Conservation (phyloP, 345 rosid species). For the rapeseed (Brassica napus) region DNA sequence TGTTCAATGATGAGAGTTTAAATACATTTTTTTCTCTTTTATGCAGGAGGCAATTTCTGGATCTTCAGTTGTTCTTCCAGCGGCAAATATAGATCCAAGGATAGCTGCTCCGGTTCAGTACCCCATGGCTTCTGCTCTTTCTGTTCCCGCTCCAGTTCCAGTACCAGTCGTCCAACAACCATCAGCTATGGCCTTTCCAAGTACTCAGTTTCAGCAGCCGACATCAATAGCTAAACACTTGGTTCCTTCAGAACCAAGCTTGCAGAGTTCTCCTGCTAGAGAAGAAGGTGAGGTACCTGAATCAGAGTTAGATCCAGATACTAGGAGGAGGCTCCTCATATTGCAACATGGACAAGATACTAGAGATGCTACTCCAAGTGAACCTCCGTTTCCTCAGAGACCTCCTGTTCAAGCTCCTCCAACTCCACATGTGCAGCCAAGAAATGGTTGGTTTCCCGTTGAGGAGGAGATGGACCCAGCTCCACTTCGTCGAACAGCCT, state of each 20-base stretch:
- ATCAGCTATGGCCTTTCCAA: constrained; percentile 51
- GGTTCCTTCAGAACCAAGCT: constrained; percentile 69
- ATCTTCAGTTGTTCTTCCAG: constrained; percentile 57
- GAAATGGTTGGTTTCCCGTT: constrained; percentile 73
- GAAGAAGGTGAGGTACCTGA: constrained; percentile 99
- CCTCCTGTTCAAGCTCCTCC: constrained; percentile 64
- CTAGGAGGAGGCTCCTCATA: constrained; percentile 95
- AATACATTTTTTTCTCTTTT: constrained; percentile 20
- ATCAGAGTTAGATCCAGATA: constrained; percentile 98
- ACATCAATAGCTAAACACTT: constrained; percentile 57
- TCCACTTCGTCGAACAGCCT: constrained; percentile 54
- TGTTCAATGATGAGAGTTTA: constrained; percentile 2
- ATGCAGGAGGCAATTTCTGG: constrained; percentile 78
- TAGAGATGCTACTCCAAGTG: constrained; percentile 68
- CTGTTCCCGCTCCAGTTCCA: constrained; percentile 56
- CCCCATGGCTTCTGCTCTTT: constrained; percentile 58
- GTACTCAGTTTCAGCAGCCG: constrained; percentile 55
- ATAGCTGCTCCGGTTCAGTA: constrained; percentile 57
- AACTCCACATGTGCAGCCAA: constrained; percentile 61
- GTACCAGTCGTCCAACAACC: constrained; percentile 47
- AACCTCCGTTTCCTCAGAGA: constrained; percentile 72
- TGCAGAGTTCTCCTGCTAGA: constrained; percentile 93
- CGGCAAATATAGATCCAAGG: constrained; percentile 65
- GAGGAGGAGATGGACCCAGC: constrained; percentile 91
- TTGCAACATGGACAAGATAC: constrained; percentile 97